These are phyloP conservation scores for Botryotinia globosa DNA, from an alignment of 2,329 filamentous ascomycete genomes.

Conservation along the genomic window DNA sequence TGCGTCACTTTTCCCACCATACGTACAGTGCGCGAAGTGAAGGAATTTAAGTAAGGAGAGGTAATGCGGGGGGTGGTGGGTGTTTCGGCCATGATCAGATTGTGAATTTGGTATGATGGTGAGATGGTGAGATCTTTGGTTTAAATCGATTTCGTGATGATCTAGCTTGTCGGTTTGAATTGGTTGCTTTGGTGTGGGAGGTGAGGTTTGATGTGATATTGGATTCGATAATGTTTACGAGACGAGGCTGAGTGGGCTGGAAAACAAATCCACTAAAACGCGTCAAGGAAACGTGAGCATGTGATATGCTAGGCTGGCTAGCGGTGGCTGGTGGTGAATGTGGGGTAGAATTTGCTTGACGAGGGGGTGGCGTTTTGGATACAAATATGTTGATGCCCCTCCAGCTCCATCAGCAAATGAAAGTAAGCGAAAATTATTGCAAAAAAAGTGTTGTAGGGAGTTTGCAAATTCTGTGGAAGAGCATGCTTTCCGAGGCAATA, in stretches of 20 bases:
- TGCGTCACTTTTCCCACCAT: constrained; percentile 82
- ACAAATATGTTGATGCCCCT: neutral
- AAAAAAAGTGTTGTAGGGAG: too few relatives aligned
- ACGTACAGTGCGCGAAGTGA: constrained; percentile 72
- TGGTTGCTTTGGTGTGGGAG: neutral
- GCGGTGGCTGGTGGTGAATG: neutral
- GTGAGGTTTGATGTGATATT: neutral
- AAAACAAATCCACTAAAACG: constrained; percentile 1
- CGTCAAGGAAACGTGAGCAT: neutral
- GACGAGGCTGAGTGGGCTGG: neutral
- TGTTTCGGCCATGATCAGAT: constrained; percentile 15
- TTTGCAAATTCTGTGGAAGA: accelerated
- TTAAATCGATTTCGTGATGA: neutral
- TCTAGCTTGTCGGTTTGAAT: neutral
- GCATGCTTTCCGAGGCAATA: too few relatives aligned
- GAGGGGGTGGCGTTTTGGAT: neutral
- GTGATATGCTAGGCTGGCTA: neutral
- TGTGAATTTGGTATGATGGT: neutral
- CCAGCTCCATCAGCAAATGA: too few relatives aligned
- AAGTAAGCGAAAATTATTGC: too few relatives aligned
- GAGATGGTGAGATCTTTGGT: neutral
- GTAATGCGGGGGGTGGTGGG: constrained; percentile 75
- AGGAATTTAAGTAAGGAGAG: constrained; percentile 73
- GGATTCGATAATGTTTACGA: neutral
- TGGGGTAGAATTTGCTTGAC: neutral